These are phyloP conservation scores for Globisporangium abappressorium DNA, from an alignment of 352 stramenopile species.

Conservation along the genomic window DNA sequence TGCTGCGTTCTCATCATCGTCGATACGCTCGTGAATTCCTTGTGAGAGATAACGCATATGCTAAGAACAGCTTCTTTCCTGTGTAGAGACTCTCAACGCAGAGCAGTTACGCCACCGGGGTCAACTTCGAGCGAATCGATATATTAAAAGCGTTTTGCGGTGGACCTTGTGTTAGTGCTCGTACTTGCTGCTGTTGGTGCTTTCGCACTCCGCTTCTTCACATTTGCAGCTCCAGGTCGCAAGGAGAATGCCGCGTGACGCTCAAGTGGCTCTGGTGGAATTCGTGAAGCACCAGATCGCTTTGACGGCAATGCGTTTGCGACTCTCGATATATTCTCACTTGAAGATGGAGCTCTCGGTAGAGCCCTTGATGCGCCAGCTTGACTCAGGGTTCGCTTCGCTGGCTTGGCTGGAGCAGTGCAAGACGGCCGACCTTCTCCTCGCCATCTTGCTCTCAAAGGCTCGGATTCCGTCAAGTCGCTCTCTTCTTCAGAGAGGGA, in stretches of 20 bases:
- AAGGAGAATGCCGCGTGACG: too few species aligned
- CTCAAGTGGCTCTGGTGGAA: neutral
- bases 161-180: neutral
- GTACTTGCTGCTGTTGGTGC: neutral
- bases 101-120: neutral
- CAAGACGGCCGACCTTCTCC: neutral
- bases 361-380: neutral
- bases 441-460: neutral
- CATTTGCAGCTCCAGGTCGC: neutral
- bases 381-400: neutral
- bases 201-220: neutral
- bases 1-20: neutral
- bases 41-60: neutral
- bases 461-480: slow-evolving; percentile 5
- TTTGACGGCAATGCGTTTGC: slow-evolving; percentile 4
- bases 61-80: neutral
- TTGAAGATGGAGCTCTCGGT: neutral
- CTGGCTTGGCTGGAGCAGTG: neutral
- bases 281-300: neutral
- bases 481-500: slow-evolving; percentile 32
- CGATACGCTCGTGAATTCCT: neutral
- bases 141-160: neutral
- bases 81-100: too few species aligned
- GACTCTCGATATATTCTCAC: slow-evolving; percentile 7
- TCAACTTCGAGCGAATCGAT: neutral